Evolutionary conservation across 495 filamentous ascomycete genomes (phyloP).

Genomic region (Daldinia concentrica): DNA sequence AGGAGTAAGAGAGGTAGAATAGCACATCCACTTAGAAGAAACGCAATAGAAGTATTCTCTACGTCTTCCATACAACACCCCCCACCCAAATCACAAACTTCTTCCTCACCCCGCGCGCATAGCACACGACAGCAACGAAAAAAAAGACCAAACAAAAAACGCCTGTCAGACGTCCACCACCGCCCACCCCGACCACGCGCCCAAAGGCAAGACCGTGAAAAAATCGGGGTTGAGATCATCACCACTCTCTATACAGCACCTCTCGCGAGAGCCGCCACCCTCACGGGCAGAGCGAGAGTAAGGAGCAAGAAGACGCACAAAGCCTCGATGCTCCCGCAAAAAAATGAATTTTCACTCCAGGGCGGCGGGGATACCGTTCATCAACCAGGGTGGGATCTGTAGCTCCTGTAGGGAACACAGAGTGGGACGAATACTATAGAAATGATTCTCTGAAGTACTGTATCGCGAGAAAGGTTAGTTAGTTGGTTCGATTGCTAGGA

Average conservation of each 20-base stretch:
- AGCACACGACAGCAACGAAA: slow-evolving; percentile 57
- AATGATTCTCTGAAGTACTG: slow-evolving; percentile 67
- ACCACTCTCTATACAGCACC: slow-evolving; percentile 66
- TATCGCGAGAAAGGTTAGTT: slow-evolving; percentile 16
- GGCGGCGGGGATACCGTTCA: slow-evolving; percentile 66
- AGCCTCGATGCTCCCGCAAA: slow-evolving; percentile 40
- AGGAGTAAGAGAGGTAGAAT: too few relatives aligned
- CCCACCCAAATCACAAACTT: slow-evolving; percentile 9
- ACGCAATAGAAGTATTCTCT: too few relatives aligned
- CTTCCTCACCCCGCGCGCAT: slow-evolving; percentile 55
- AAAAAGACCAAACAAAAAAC: slow-evolving; percentile 19
- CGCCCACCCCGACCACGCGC: slow-evolving; percentile 66
- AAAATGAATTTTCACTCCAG: slow-evolving; percentile 61
- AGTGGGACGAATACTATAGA: slow-evolving; percentile 86
- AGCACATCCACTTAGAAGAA: too few relatives aligned
- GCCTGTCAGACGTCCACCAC: slow-evolving; percentile 73
- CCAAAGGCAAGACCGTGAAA: slow-evolving; percentile 58
- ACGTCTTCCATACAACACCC: too few relatives aligned
- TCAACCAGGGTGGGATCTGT: slow-evolving; percentile 72
- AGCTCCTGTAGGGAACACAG: slow-evolving; percentile 78
- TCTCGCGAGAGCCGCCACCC: slow-evolving; percentile 45
- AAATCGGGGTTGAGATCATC: slow-evolving; percentile 69
- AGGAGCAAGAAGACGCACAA: slow-evolving; percentile 37
- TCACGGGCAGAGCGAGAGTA: slow-evolving; percentile 62
- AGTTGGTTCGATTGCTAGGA: neutral